phyloP scores from a whole-genome alignment of 257 asterid species.

The Scutellaria barbata region DNA sequence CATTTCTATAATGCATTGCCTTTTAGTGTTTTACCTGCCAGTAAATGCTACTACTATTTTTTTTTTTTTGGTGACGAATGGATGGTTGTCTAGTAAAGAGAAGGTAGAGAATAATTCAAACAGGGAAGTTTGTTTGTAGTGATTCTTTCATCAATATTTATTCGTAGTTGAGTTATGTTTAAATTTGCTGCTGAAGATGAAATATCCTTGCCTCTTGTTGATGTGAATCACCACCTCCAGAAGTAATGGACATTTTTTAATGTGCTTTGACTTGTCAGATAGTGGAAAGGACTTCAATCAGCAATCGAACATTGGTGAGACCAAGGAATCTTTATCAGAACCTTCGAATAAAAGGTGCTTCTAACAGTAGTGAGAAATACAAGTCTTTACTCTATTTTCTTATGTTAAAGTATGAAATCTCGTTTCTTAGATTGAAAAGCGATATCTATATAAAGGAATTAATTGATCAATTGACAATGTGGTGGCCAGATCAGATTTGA shows the following conservation, averaged over 20 bases:
- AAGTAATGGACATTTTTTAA: conserved; percentile 23
- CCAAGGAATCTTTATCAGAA: conserved; percentile 52
- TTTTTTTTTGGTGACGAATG: conserved; percentile 15
- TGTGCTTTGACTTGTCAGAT: conserved; percentile 54
- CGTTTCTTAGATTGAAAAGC: not conserved
- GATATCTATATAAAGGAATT: not conserved
- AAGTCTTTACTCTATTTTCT: conserved; percentile 31
- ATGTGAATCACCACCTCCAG: conserved; percentile 26
- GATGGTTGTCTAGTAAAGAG: conserved; percentile 22
- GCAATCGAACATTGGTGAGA: conserved; percentile 55
- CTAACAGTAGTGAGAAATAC: conserved; percentile 35
- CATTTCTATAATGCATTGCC: conserved; percentile 14
- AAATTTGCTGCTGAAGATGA: conserved; percentile 27
- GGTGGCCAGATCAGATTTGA: conserved; percentile 10
- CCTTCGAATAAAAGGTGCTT: conserved; percentile 70
- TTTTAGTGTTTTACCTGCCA: conserved; percentile 2
- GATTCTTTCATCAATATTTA: conserved; percentile 23
- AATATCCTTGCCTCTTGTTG: conserved; percentile 26
- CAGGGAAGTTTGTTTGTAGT: conserved; percentile 19
- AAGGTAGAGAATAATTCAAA: conserved; percentile 21
- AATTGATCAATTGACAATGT: conserved; percentile 18
- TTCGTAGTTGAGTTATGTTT: conserved; percentile 15
- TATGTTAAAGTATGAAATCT: conserved; percentile 9
- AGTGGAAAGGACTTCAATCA: conserved; percentile 62
- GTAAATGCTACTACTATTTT: conserved; percentile 1